Base-by-base conservation (phyloP, 73 alveolate genomes). In the Paramecium octaurelia region DNA sequence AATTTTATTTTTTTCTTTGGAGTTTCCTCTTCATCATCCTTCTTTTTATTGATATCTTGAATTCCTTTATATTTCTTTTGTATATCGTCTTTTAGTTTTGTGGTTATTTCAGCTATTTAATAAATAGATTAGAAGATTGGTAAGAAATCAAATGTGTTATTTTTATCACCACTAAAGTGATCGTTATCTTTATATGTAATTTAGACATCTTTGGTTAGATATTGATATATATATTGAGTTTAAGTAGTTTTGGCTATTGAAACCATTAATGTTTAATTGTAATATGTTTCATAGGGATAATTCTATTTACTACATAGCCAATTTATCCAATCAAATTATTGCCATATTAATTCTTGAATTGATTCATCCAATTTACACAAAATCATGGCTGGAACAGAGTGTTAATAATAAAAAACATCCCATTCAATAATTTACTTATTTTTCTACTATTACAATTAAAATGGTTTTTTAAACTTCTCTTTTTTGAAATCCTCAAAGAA, bases 11-110 rank as follows among this genome's bases (percentile, higher is more conserved):
- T 64, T 42, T 64, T 64, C 14, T 40, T 40, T 7, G 48, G 48
- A 40, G 16, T 40, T 0, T 40, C 48, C 5, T 40, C 48, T 7
- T 43, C 57, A 24, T 31, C 70, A 44, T 80, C 91, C 18, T 80
- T 73, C 7, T 80, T 23, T 24, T 80, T 48, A 42, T 42, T 24
- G 8, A n/a, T 18, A 44, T 80, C 91, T 80, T 80, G 8, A 18
- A 31, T 24, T 43, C 43, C 50, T 3, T 80, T 80, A 80, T 80
- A 80, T 44, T 80, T 80, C 24, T 80, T 80, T 31, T 44, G 6
- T n/a, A 80, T 80, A 42, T 80, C 91, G 3, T 80, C 91, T 80
- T 46, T 80, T 8, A 80, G 8, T 80, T 80, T 80, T 8, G 91
- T 21, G 1, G 91, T 31, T 44, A 80, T 43, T 44, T 64, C 84